Evolutionary conservation across 352 stramenopile species (phyloP).

Genomic region (Phytophthora pinifolia): DNA sequence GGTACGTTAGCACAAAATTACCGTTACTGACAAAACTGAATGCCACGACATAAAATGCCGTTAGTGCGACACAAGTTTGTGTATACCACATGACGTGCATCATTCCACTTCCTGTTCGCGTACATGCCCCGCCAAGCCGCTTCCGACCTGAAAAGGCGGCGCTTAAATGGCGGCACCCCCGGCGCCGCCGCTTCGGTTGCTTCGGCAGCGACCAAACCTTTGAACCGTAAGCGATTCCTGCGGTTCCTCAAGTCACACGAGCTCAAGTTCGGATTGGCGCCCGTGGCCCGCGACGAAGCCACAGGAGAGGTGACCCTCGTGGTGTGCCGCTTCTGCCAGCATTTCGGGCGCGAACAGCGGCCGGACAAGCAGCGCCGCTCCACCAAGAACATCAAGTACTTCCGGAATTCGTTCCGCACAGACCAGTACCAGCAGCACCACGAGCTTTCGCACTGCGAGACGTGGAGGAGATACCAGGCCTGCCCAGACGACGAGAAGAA

Average conservation of each 20-base stretch:
- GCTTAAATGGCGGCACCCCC: background rate
- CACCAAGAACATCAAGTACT: constrained; percentile 71
- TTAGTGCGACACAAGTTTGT: too few relatives aligned
- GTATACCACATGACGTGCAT: too few relatives aligned
- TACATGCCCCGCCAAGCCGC: too few relatives aligned
- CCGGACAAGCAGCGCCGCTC: constrained; percentile 50
- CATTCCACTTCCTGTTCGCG: background rate
- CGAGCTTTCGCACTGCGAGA: constrained; percentile 47
- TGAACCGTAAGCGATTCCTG: constrained; percentile 40
- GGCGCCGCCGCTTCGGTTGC: background rate
- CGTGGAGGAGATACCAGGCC: constrained; percentile 49
- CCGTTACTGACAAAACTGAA: too few relatives aligned
- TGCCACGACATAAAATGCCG: too few relatives aligned
- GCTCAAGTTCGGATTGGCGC: constrained; percentile 53
- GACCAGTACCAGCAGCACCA: constrained; percentile 78
- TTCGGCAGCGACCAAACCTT: constrained; percentile 2
- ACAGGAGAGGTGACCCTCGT: constrained; percentile 47
- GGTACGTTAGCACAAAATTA: too few relatives aligned
- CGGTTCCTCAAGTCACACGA: constrained; percentile 51
- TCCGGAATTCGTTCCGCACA: constrained; percentile 61
- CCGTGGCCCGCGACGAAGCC: constrained; percentile 44
- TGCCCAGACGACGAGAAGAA: constrained; percentile 44
- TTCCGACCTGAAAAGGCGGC: constrained; percentile 13
- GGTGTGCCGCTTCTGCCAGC: constrained; percentile 66
- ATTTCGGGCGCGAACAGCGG: constrained; percentile 63